Evolutionary conservation across 2,329 filamentous ascomycete genomes (phyloP), one percentile per base, ranked within the genome.

Genomic region (Ophiostoma sp.): DNA sequence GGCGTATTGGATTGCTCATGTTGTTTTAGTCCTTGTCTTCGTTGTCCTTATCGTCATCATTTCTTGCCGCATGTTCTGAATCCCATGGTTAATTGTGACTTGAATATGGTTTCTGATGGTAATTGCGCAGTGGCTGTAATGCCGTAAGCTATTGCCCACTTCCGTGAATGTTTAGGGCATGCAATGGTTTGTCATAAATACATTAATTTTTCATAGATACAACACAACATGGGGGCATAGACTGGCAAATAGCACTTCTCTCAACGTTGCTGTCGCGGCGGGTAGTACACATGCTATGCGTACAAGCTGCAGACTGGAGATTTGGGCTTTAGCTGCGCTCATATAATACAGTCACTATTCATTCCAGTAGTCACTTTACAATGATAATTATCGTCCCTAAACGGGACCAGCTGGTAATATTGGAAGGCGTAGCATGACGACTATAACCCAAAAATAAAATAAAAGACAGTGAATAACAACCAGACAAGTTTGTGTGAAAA

Each of bases 1-100:
- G 67, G 67, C 67, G 52, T 54, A 67, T 54, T 67, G 66, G 66
- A 67, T 54, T 67, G 66, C 17, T 52, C 17, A 31, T 67, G 60
- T 39, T 67, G 39, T 67, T 44, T 44, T 36, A 64, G 17, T 65
- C 33, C n/a, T 36, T 20, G 62, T 65, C 62, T 65, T 64, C 33
- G 39, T 31, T 31, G 27, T 15, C 13, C 65, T 48, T 39, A 41
- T 17, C 15, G n/a, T 67, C 54, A 17, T 54, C 7, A 17, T 68
- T 20, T 3, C 33, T 68, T 57, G 66, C 23, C 17, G 13, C 31
- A 5, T 68, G 17, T 68, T 52, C 39, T 65, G 62, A 64, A 65
- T 65, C 4, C 11, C 35, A 65, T 33, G 41, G 67, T 35, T 68
- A 7, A 27, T 39, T 67, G 10, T 67, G 33, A 11, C 7, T 31